Evolutionary conservation across 805 yeast genomes (phyloP).

Genomic region (Metschnikowia cubensis): DNA sequence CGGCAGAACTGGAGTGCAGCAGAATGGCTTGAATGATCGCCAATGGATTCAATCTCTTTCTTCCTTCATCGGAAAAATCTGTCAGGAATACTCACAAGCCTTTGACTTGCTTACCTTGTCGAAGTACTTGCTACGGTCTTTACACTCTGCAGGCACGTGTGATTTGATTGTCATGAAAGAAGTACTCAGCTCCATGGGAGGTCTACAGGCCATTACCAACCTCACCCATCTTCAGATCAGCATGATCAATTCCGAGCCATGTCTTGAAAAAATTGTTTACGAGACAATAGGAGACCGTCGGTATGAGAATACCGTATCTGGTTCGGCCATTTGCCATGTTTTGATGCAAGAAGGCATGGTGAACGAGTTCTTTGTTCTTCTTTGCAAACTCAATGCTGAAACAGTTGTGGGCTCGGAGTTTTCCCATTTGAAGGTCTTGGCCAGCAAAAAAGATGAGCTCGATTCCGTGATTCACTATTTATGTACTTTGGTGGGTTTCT

Average conservation of each 20-base stretch:
- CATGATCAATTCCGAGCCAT: constrained; percentile 58
- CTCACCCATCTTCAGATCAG: constrained; percentile 62
- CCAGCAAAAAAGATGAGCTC: constrained; percentile 70
- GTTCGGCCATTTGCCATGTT: constrained; percentile 45
- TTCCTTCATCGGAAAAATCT: constrained; percentile 69
- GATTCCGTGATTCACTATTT: constrained; percentile 63
- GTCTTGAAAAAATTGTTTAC: constrained; percentile 54
- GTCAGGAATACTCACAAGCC: constrained; percentile 45
- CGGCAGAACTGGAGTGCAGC: constrained; percentile 64
- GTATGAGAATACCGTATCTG: constrained; percentile 43
- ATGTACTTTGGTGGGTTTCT: constrained; percentile 54
- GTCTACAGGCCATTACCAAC: constrained; percentile 66
- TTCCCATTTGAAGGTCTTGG: constrained; percentile 64
- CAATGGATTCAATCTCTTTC: constrained; percentile 86
- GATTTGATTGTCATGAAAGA: constrained; percentile 66
- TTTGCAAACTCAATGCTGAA: constrained; percentile 47
- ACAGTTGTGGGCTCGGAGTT: constrained; percentile 28
- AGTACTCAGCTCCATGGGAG: constrained; percentile 69
- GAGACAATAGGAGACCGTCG: constrained; percentile 58
- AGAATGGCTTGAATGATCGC: constrained; percentile 74
- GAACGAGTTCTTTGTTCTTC: constrained; percentile 62
- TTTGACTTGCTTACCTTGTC: constrained; percentile 65
- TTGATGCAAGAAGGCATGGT: constrained; percentile 43
- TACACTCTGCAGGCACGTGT: constrained; percentile 56
- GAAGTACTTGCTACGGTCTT: constrained; percentile 54